Base-by-base conservation (phyloP, 2,329 filamentous ascomycete genomes). In the Macrophomina pseudophaseolina region DNA sequence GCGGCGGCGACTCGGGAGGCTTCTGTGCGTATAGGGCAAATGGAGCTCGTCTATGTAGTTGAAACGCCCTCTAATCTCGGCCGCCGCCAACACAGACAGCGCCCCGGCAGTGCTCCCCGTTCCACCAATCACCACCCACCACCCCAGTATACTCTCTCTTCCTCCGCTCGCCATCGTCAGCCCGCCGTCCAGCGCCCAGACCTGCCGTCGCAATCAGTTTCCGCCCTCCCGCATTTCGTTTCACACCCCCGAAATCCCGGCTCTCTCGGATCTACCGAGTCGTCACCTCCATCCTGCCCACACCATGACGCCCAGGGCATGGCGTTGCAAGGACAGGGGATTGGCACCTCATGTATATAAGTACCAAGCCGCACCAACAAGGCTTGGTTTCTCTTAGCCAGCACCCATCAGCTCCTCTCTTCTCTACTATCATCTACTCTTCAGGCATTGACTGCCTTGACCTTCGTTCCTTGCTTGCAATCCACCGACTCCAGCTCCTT, bases 51-150 rank as follows among this genome's bases (percentile, higher is more conserved):
- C 48, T 64, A 14, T 51, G 60, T 64, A 42, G 33, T 53, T 35
- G 60, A 64, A 64, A 64, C 60, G 46, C 60, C 60, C 60, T 64
- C 60, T 64, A 46, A 64, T 64, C 60, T 64, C 60, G 60, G 60
- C 42, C 9, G 2, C 9, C 4, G 56, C 56, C 56, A 59, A 59
- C 38, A 59, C 4, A 8, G 56, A 59, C 56, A 48, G 9, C 35
- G 23, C 28, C 9, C 42, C n/a, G 52, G 23, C 52, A 33, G n/a
- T 16, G 16, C 38, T 9, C 9, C 7, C 46, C 23, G 33, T 52
- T 38, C 52, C 64, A 52, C 64, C 64, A 66, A 66, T 58, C 64
- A 60, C 33, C 18, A 6, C 28, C 7, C 3, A 8, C 2, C 38
- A 11, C 52, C 49, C 52, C 58, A 49, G 58, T 60, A 60, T 60